phyloP scores from a whole-genome alignment of 805 yeast species.

The Barnettozyma californica region DNA sequence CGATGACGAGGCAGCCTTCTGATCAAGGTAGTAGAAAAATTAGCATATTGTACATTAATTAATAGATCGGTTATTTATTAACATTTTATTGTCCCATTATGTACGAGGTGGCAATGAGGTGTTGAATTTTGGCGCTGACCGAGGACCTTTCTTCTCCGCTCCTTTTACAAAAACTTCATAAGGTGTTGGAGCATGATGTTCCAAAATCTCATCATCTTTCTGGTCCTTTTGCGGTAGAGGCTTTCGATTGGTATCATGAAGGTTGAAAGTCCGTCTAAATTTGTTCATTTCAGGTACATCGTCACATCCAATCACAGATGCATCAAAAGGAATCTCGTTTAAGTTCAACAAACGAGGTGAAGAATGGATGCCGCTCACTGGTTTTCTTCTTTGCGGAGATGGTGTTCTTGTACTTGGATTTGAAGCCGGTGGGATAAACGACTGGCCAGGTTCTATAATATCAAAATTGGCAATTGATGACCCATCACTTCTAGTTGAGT shows the following conservation, averaged over 20 bases:
- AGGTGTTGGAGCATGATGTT: slow-evolving; percentile 44
- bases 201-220: slow-evolving; percentile 28
- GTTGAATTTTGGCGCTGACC: slow-evolving; percentile 20
- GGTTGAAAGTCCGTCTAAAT: slow-evolving; percentile 1
- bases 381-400: slow-evolving; percentile 21
- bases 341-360: slow-evolving; percentile 9
- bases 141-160: slow-evolving; percentile 1
- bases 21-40: slow-evolving; percentile 12
- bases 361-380: slow-evolving; percentile 14
- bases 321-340: slow-evolving; percentile 21
- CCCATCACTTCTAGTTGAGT: background rate
- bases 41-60: background rate
- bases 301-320: slow-evolving; percentile 11
- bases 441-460: slow-evolving; percentile 19
- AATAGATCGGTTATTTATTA: background rate
- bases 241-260: slow-evolving; percentile 9
- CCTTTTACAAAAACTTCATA: slow-evolving; percentile 26
- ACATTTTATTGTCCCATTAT: background rate
- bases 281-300: background rate
- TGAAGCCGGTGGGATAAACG: background rate
- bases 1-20: slow-evolving; percentile 59
- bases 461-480: slow-evolving; percentile 11
- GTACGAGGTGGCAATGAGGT: slow-evolving; percentile 18
- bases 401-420: background rate
- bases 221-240: background rate